phyloP scores from a whole-genome alignment of 2,329 filamentous ascomycete genomes.

The Pseudopithomyces chartarum region DNA sequence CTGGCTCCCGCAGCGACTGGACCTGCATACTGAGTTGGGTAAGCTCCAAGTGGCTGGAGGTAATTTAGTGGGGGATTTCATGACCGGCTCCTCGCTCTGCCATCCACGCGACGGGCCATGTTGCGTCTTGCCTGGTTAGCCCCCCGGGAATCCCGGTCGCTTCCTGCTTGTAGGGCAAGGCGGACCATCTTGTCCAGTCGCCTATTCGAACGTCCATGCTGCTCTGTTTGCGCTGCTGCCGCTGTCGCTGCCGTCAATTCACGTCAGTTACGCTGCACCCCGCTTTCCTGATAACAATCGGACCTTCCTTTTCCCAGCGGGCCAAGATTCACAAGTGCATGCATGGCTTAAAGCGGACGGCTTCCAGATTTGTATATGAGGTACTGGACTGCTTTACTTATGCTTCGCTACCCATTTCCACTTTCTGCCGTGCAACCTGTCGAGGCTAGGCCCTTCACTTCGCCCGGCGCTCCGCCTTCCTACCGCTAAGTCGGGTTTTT shows the following conservation, averaged over 20 bases:
- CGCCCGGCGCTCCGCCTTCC: conserved; percentile 12
- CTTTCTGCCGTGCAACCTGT: conserved; percentile 24
- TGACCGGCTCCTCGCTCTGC: conserved; percentile 25
- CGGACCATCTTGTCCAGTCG: conserved; percentile 11
- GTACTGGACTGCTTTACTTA: conserved; percentile 13
- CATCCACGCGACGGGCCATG: conserved; percentile 24
- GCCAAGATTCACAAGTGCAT: background rate
- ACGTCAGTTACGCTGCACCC: conserved; percentile 18
- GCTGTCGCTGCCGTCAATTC: conserved; percentile 4
- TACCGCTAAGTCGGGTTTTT: background rate
- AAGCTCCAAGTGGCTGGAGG: conserved; percentile 25
- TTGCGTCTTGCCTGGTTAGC: conserved; percentile 18
- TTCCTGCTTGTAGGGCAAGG: conserved; percentile 11
- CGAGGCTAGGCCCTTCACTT: conserved; percentile 18
- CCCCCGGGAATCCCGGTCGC: conserved; percentile 5
- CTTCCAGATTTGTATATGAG: conserved; percentile 14
- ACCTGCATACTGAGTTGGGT: conserved; percentile 40
- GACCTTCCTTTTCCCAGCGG: conserved; percentile 9
- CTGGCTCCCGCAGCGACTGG: conserved; percentile 25
- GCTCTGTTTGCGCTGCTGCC: conserved; percentile 5
- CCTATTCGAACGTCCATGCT: conserved; percentile 13
- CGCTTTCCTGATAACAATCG: conserved; percentile 25
- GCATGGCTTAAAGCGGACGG: background rate
- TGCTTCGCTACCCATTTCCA: conserved; percentile 16
- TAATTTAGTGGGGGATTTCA: conserved; percentile 20